Conservation (phyloP, 352 stramenopile genomes). For the Lagenidium giganteum region DNA sequence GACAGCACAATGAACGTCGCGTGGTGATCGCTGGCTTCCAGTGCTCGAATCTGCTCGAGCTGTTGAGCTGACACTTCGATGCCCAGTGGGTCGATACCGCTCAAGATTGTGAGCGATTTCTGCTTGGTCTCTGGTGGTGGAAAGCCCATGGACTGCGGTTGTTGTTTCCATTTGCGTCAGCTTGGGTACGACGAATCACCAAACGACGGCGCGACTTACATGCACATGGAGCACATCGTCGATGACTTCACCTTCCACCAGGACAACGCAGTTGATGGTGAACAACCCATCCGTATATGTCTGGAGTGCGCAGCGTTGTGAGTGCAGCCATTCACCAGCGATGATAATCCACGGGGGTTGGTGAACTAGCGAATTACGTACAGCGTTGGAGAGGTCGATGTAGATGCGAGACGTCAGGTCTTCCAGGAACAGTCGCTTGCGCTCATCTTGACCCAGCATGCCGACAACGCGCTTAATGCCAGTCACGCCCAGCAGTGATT, state of each 20-base stretch:
- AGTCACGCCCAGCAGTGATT: slow-evolving; percentile 78
- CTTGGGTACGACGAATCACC: not conserved
- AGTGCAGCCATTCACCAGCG: too few species aligned
- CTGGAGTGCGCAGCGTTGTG: too few species aligned
- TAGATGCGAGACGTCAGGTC: slow-evolving; percentile 81
- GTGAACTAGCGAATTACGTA: too few species aligned
- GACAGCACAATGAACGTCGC: slow-evolving; percentile 92
- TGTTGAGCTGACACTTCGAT: slow-evolving; percentile 79
- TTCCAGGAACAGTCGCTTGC: slow-evolving; percentile 72
- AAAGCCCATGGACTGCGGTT: slow-evolving; percentile 80
- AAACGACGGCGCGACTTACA: slow-evolving; percentile 21
- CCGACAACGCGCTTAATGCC: slow-evolving; percentile 77
- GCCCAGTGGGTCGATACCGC: slow-evolving; percentile 74
- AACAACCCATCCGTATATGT: slow-evolving; percentile 85
- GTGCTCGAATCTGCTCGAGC: slow-evolving; percentile 64
- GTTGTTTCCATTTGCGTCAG: not conserved
- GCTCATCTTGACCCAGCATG: slow-evolving; percentile 83
- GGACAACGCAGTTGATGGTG: slow-evolving; percentile 89
- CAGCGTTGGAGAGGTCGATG: slow-evolving; percentile 63
- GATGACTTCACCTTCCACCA: slow-evolving; percentile 92
- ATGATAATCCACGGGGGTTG: too few species aligned
- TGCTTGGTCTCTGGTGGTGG: slow-evolving; percentile 84
- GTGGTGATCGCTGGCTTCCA: slow-evolving; percentile 81
- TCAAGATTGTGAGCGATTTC: slow-evolving; percentile 68
- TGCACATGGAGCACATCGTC: slow-evolving; percentile 89